A percentile compares a stretch with the other conserved stretches of the same genome.
Evolutionary conservation across 163 green algal species (phyloP).

Genomic region (Coccomyxa subellipsoidea): DNA sequence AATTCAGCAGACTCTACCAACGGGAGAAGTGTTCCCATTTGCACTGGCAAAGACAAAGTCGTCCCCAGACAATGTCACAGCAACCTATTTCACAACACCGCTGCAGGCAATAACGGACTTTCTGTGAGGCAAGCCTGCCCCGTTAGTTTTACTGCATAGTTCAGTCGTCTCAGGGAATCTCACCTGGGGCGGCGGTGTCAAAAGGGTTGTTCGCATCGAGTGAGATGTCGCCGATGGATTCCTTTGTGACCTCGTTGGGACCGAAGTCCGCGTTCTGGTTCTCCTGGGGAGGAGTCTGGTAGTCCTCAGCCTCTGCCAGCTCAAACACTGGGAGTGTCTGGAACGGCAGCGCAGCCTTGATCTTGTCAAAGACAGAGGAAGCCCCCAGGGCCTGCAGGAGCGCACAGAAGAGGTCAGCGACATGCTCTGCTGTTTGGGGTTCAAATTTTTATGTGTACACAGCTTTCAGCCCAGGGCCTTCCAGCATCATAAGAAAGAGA

Average conservation of each 20-base stretch:
- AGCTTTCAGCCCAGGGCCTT: neutral
- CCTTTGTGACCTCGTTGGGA: neutral
- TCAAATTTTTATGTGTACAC: neutral
- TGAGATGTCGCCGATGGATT: neutral
- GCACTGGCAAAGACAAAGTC: too few relatives aligned
- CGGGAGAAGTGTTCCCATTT: too few relatives aligned
- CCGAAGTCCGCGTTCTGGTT: neutral
- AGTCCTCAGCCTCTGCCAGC: neutral
- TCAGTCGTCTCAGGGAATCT: too few relatives aligned
- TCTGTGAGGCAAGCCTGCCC: too few relatives aligned
- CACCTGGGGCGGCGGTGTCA: neutral
- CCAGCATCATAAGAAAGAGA: too few relatives aligned
- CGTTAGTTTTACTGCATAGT: too few relatives aligned
- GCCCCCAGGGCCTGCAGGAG: neutral
- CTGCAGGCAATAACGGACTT: too few relatives aligned
- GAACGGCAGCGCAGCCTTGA: neutral
- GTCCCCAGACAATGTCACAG: too few relatives aligned
- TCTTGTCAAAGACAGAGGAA: neutral
- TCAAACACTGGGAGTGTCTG: neutral
- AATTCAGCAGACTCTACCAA: too few relatives aligned
- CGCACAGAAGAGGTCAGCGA: neutral
- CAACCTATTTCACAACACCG: too few relatives aligned
- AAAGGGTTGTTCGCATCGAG: neutral
- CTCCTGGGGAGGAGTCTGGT: neutral
- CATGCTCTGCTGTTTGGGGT: too few relatives aligned